A percentile compares a stretch with the other conserved stretches of the same genome.
These are phyloP conservation scores for Thymus quinquecostatus DNA, from an alignment of 257 asterid species.

Conservation along the genomic window DNA sequence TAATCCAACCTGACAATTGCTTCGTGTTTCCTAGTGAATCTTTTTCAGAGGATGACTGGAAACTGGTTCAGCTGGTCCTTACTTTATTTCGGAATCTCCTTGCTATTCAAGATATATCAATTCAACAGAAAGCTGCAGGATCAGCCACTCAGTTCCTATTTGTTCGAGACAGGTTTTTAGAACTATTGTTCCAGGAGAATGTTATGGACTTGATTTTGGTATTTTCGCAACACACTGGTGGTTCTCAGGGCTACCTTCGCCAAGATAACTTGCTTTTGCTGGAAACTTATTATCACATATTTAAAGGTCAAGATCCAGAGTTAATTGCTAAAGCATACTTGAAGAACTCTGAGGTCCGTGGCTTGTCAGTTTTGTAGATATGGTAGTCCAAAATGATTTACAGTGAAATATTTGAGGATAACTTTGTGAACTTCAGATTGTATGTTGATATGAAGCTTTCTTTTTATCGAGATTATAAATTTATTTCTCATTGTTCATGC, in stretches of 20 bases:
- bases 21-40: conserved; percentile 60
- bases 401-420: conserved; percentile 11
- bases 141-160: conserved; percentile 65
- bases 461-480: neutral
- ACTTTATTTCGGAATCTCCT: conserved; percentile 83
- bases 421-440: neutral
- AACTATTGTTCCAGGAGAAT: conserved; percentile 78
- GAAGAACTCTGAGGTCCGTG: conserved; percentile 71
- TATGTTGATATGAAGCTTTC: conserved; percentile 3
- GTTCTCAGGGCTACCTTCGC: conserved; percentile 65
- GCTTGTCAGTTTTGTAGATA: conserved; percentile 22
- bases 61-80: conserved; percentile 90
- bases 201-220: conserved; percentile 89
- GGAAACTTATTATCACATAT: conserved; percentile 75
- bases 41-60: conserved; percentile 97
- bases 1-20: conserved; percentile 31
- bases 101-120: conserved; percentile 87
- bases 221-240: conserved; percentile 79
- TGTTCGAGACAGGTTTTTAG: conserved; percentile 77
- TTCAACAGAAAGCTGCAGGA: conserved; percentile 79
- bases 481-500: conserved; percentile 16
- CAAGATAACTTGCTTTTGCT: conserved; percentile 91
- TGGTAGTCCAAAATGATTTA: neutral
- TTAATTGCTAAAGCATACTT: conserved; percentile 59
- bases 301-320: conserved; percentile 91